Evolutionary conservation across 257 asterid genomes (phyloP), one percentile per base, ranked within the genome.

Genomic region (Rehmannia glutinosa): DNA sequence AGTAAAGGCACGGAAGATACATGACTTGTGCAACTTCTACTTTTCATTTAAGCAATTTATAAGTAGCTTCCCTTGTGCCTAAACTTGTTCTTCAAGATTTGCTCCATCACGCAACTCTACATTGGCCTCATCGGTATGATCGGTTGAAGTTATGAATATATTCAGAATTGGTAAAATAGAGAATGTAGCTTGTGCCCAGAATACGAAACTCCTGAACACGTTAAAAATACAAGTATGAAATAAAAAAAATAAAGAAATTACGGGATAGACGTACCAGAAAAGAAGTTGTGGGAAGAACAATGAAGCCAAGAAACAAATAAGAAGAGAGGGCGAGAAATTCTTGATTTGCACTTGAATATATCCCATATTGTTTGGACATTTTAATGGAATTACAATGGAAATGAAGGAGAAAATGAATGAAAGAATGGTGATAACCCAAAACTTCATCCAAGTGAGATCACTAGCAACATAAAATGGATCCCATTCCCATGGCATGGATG

Each of bases 261-360:
- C 3, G 19, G 79, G 84, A 51, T 53, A 73, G 5, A 47, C 0
- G 50, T 66, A 73, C 79, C 79, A 80, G 6, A 80, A 80, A 21
- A 76, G 47, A 15, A 35, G 13, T 20, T 72, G 72, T 1, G 84
- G 77, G 32, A 54, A 27, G 71, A 75, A 38, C 1, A 73, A 2
- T 0, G 62, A 69, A 21, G 72, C 70, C 49, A 65, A 65, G 38
- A 65, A 80, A 7, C 46, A 73, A 21, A 38, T 5, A 24, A 59
- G 19, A 3, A 73, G 30, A 39, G 72, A 43, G 16, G 60, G 47
- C 0, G 80, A 80, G 39, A 70, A 65, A 10, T 4, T 43, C 25
- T 52, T 76, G 7, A 66, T 32, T 24, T 70, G 70, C 17, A 80
- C 15, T 9, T 16, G 70, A 3, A n/a, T n/a, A n/a, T n/a, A n/a